phyloP scores from a whole-genome alignment of 2,329 filamentous ascomycete species.

The Trichoderma semiorbis region DNA sequence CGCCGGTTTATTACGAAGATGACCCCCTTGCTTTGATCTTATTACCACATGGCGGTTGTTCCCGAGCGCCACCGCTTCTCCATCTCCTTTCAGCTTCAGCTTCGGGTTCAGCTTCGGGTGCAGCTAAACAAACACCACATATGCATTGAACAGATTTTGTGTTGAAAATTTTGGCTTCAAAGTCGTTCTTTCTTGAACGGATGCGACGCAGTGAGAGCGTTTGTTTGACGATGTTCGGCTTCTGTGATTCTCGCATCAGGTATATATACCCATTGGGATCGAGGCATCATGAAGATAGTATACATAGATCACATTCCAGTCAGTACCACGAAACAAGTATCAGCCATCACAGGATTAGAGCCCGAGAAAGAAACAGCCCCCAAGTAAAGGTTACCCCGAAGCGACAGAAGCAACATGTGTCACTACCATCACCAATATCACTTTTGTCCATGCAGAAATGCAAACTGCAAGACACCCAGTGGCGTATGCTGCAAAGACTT shows the following conservation, averaged over 20 bases:
- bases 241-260: not conserved
- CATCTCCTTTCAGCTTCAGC: not conserved
- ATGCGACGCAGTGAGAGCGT: not conserved
- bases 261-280: not conserved
- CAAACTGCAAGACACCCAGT: not conserved
- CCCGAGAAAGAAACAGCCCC: not conserved
- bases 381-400: not conserved
- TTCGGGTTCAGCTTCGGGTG: not conserved
- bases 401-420: not conserved
- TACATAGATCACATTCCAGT: not conserved
- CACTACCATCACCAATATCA: not conserved
- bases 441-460: slow-evolving; percentile 3
- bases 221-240: not conserved
- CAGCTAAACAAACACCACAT: not conserved
- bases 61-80: not conserved
- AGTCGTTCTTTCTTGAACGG: not conserved
- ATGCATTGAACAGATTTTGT: not conserved
- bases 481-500: not conserved
- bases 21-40: not conserved
- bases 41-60: not conserved
- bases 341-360: not conserved
- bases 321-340: not conserved
- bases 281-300: not conserved
- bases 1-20: not conserved
- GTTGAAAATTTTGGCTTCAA: not conserved